phyloP scores from a whole-genome alignment of 1,284 basidiomycete species.

The Paramarasmius palmivorus region DNA sequence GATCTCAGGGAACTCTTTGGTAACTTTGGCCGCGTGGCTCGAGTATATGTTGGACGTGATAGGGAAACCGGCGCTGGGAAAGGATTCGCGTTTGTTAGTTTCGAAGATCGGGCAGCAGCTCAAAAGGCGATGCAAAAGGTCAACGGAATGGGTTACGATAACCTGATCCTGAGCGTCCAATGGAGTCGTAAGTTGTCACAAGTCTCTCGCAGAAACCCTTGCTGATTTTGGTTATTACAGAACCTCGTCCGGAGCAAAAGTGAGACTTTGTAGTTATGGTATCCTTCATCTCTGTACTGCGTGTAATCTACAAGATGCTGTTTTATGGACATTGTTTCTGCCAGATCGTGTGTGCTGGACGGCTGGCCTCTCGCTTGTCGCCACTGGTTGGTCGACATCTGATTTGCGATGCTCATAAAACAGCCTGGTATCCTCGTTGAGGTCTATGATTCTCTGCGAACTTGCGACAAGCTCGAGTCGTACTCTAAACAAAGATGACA shows the following conservation, averaged over 20 bases:
- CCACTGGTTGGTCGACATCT: no score
- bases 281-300: no score
- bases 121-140: constrained; percentile 93
- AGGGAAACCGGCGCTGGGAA: constrained; percentile 94
- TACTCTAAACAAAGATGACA: no score
- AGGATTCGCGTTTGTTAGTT: constrained; percentile 96
- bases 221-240: not conserved
- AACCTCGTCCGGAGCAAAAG: constrained; percentile 11
- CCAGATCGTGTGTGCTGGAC: no score
- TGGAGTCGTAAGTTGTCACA: constrained; percentile 75
- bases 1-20: constrained; percentile 94
- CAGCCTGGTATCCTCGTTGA: no score
- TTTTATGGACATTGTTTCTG: no score
- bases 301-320: no score
- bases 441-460: no score
- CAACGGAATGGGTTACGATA: constrained; percentile 91
- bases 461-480: no score
- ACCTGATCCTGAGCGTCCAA: constrained; percentile 83
- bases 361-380: no score
- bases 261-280: not conserved
- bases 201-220: not conserved
- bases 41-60: constrained; percentile 95
- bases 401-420: no score
- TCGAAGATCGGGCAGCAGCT: constrained; percentile 81
- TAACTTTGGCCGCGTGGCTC: constrained; percentile 78